phyloP scores from a whole-genome alignment of 1,284 basidiomycete species.

The Entoloma clypeatum region DNA sequence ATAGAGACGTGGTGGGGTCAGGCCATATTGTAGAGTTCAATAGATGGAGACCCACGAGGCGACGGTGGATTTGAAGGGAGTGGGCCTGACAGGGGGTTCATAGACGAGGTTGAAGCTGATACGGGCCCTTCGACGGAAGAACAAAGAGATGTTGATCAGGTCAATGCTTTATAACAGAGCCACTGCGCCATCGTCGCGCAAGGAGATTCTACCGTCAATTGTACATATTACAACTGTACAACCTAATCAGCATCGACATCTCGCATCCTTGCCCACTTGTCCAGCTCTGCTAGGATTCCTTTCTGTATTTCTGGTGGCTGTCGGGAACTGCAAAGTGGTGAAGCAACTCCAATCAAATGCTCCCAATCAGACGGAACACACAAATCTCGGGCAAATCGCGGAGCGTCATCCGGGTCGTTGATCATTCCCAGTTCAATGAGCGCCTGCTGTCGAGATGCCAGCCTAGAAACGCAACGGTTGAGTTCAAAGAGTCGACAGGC shows the following conservation, averaged over 20 bases:
- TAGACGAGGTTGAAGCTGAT: no score
- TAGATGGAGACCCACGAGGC: slow-evolving; percentile 15
- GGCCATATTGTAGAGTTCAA: background rate
- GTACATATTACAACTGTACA: no score
- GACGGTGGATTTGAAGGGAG: slow-evolving; percentile 9
- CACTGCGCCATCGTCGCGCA: no score
- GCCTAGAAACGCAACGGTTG: slow-evolving; percentile 31
- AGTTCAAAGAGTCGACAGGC: slow-evolving; percentile 9
- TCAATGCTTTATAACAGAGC: no score
- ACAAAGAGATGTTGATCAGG: no score
- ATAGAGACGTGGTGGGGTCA: background rate
- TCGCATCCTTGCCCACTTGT: slow-evolving; percentile 28
- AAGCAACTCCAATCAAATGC: slow-evolving; percentile 7
- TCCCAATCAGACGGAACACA: slow-evolving; percentile 30
- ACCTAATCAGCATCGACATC: slow-evolving; percentile 16
- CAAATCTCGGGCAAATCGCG: slow-evolving; percentile 61
- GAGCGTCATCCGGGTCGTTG: slow-evolving; percentile 43
- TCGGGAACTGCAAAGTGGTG: slow-evolving; percentile 38
- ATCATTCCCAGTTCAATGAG: slow-evolving; percentile 59
- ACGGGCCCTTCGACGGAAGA: no score
- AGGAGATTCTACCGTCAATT: no score
- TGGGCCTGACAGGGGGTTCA: no score
- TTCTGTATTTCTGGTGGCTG: slow-evolving; percentile 40
- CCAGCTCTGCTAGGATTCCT: slow-evolving; percentile 42
- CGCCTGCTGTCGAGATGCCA: slow-evolving; percentile 50